phyloP scores from a whole-genome alignment of 2,329 filamentous ascomycete genomes.

The Aspergillus transmontanensis region DNA sequence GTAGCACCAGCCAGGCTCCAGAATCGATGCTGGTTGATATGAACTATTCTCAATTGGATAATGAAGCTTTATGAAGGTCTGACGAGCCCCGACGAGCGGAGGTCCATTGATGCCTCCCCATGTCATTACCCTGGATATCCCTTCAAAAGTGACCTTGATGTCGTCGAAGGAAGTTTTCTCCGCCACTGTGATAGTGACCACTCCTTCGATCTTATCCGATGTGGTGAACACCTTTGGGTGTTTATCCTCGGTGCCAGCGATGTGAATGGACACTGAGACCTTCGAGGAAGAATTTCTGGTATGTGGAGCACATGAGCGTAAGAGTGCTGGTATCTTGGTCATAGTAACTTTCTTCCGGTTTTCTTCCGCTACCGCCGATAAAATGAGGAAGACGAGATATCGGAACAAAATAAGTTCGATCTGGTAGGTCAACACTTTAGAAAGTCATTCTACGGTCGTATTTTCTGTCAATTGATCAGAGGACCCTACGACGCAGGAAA shows the following conservation, averaged over 20 bases:
- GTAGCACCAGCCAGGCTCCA: neutral
- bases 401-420: neutral
- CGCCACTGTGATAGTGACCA: neutral
- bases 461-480: neutral
- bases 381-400: neutral
- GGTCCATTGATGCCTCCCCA: neutral
- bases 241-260: neutral
- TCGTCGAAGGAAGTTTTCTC: neutral
- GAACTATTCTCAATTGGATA: neutral
- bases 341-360: neutral
- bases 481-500: neutral
- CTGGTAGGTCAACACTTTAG: accelerated
- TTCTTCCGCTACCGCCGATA: neutral
- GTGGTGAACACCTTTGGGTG: neutral
- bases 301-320: neutral
- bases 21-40: neutral
- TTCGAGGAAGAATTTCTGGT: neutral
- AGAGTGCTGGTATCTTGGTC: neutral
- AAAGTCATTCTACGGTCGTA: neutral
- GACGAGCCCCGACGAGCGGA: neutral
- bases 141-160: neutral
- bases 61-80: neutral
- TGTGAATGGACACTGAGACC: neutral
- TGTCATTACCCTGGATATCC: neutral
- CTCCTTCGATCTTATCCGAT: neutral